Percentiles rank a stretch among this genome's conserved stretches.
phyloP scores from a whole-genome alignment of 2,329 filamentous ascomycete species.

The Alternaria incomplexa region DNA sequence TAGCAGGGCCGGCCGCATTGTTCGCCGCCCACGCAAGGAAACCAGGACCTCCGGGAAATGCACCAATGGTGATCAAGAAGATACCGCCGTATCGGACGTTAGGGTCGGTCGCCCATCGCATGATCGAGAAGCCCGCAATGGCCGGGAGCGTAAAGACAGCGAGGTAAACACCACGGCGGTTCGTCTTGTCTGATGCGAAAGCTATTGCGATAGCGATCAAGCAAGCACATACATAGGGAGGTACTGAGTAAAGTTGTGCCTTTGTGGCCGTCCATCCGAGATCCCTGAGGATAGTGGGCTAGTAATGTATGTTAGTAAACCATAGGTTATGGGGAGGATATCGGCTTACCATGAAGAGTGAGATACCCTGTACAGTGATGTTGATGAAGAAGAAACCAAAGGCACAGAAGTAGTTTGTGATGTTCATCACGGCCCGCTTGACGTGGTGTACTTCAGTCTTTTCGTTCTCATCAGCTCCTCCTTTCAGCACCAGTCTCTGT shows the following conservation, averaged over 20 bases:
- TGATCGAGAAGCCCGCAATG: conserved; percentile 59
- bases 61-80: conserved; percentile 62
- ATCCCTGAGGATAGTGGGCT: conserved; percentile 48
- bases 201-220: conserved; percentile 45
- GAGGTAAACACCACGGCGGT: conserved; percentile 47
- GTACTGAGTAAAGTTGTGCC: conserved; percentile 48
- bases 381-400: conserved; percentile 66
- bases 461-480: conserved; percentile 55
- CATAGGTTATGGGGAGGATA: not conserved
- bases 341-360: conserved; percentile 47
- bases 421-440: conserved; percentile 59
- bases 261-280: conserved; percentile 48
- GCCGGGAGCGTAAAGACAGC: conserved; percentile 49
- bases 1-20: conserved; percentile 63
- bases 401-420: conserved; percentile 66
- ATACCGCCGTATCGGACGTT: conserved; percentile 61
- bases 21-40: conserved; percentile 67
- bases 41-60: conserved; percentile 64
- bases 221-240: conserved; percentile 48
- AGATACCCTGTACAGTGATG: conserved; percentile 61
- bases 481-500: conserved; percentile 59
- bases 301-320: not conserved
- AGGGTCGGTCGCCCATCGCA: conserved; percentile 64
- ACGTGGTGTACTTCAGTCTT: conserved; percentile 58
- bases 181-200: conserved; percentile 46